These are phyloP conservation scores for Blastomyces silverae DNA, from an alignment of 2,329 filamentous ascomycete genomes.

Conservation along the genomic window DNA sequence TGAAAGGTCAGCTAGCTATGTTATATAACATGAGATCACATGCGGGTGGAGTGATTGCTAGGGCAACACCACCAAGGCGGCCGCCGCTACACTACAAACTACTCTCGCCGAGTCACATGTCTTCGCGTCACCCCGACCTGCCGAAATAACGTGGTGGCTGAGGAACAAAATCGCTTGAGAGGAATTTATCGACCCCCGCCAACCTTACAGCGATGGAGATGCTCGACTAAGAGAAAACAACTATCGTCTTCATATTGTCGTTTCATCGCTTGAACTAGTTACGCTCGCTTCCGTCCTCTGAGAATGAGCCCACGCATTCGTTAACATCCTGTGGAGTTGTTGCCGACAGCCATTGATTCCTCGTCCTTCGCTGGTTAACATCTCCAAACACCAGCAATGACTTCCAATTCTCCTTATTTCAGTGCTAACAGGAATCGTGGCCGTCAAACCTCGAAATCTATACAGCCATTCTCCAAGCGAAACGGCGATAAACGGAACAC, in stretches of 20 bases:
- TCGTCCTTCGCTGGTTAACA: neutral
- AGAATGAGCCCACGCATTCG: neutral
- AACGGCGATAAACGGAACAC: slow-evolving; percentile 41
- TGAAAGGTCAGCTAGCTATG: no score
- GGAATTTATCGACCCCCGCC: no score
- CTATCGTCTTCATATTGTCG: neutral
- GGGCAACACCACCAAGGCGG: no score
- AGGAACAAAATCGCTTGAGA: no score
- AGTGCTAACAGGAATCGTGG: neutral
- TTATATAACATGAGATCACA: no score
- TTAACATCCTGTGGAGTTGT: neutral
- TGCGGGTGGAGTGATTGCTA: no score
- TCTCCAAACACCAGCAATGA: neutral
- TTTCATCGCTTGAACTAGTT: neutral
- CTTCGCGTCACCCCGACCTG: no score
- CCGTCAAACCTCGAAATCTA: neutral
- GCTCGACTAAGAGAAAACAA: neutral
- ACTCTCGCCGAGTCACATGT: no score
- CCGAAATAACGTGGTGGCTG: no score
- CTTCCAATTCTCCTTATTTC: slow-evolving; percentile 9
- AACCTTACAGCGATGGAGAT: neutral
- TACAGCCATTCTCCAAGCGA: slow-evolving; percentile 6
- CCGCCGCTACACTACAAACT: no score
- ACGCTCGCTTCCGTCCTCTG: neutral
- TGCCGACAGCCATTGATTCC: neutral